Evolutionary conservation across 257 asterid species (phyloP).

Genomic region (Apocynum venetum): DNA sequence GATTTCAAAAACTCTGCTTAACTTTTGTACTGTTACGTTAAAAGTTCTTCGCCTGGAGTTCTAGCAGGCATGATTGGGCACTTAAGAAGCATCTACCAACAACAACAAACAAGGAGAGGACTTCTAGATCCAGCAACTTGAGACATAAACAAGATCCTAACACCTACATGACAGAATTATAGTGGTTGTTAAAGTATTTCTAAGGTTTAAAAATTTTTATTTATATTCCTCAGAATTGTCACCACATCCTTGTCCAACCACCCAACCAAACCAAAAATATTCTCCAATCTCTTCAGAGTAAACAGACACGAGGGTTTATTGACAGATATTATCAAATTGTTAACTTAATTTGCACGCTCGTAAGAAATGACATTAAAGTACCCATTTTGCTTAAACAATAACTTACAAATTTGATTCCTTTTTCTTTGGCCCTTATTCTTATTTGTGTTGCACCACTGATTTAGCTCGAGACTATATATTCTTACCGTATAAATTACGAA

Average conservation of each 20-base stretch:
- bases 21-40: no score
- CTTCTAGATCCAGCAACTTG: background rate
- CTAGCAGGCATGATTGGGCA: background rate
- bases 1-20: no score
- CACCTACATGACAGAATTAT: conserved; percentile 1
- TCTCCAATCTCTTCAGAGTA: background rate
- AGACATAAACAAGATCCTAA: background rate
- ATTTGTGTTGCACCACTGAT: no score
- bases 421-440: no score
- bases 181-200: conserved; percentile 5
- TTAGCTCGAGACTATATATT: no score
- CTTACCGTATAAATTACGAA: no score
- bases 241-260: conserved; percentile 6
- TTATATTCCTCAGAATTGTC: background rate
- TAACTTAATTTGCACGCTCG: background rate
- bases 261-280: background rate
- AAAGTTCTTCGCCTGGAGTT: no score
- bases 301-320: background rate
- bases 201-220: background rate
- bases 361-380: background rate
- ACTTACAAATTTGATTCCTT: background rate
- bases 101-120: background rate
- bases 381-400: background rate
- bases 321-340: background rate
- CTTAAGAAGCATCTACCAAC: background rate